Evolutionary conservation across 2,329 filamentous ascomycete genomes (phyloP), one percentile per base, ranked within the genome.

Genomic region (Pseudopyrenochaeta lycopersici): DNA sequence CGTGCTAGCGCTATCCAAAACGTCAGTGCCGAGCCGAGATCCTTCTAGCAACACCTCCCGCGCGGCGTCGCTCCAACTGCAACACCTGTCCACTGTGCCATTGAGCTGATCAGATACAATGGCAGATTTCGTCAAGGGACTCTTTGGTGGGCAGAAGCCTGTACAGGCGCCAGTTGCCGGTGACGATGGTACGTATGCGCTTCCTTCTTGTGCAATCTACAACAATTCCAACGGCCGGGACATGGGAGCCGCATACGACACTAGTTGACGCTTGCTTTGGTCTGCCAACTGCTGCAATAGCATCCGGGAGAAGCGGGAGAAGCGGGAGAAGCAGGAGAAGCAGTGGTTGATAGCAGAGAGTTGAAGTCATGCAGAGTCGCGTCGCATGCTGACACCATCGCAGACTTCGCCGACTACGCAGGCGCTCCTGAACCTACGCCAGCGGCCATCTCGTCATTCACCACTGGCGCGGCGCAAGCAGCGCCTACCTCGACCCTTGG

Each of bases 321-420:
- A 36, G 33, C 15, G 7, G 10, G 4, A 4, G 31, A 33, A 12
- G n/a, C n/a, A n/a, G n/a, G n/a, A n/a, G 23, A 27, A 27, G 23
- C 4, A 5, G 4, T 27, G 4, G 9, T 27, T 27, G 23, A 27
- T 9, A 9, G 23, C 23, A 9, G 9, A 27, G 23, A 27, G 23
- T 27, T 27, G 23, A 9, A 27, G 9, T 9, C 23, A 5, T 27
- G 23, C 23, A 27, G 4, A 27, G 10, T 39, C 21, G 36, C 36
- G 18, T 10, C 35, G 36, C 36, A 39, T 21, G 27, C 27, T 51
- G 46, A 42, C 46, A 43, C 35, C 15, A 15, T 10, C 36, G 32
- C 74, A 97, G 93, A 96, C 80, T 97, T 97, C 76, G 92, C 91
- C 79, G 94, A 97, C 82, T 98, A 96, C 72, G 91, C 92, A 56